phyloP scores from a whole-genome alignment of 1,139 yeast species.

The Suhomyces anneliseae region DNA sequence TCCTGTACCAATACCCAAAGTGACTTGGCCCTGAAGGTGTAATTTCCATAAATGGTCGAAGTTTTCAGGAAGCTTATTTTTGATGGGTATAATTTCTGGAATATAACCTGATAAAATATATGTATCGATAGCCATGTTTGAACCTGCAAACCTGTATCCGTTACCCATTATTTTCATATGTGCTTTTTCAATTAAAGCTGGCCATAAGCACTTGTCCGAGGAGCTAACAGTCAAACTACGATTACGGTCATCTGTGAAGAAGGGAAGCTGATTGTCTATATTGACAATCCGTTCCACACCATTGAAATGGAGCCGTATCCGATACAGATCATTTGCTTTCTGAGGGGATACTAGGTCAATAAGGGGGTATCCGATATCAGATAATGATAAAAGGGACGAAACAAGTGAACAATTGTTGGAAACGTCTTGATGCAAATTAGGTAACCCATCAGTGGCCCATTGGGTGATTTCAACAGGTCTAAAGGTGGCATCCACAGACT shows the following conservation, averaged over 20 bases:
- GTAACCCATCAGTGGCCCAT: conserved; percentile 23
- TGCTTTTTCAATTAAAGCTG: conserved; percentile 76
- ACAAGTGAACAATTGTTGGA: conserved; percentile 78
- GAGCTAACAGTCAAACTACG: conserved; percentile 41
- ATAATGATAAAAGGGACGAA: conserved; percentile 55
- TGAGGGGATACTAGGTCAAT: conserved; percentile 30
- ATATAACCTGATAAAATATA: conserved; percentile 69
- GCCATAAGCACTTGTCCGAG: conserved; percentile 53
- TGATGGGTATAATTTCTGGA: conserved; percentile 56
- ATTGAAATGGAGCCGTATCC: conserved; percentile 46
- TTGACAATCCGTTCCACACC: conserved; percentile 56
- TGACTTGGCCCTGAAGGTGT: conserved; percentile 32
- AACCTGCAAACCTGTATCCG: conserved; percentile 69
- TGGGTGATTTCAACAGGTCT: conserved; percentile 14
- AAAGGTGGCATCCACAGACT: conserved; percentile 17
- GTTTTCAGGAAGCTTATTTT: conserved; percentile 23
- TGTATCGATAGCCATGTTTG: conserved; percentile 78
- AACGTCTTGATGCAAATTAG: conserved; percentile 50
- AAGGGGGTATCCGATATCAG: conserved; percentile 15
- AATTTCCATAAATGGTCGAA: conserved; percentile 35
- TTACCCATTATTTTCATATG: conserved; percentile 60
- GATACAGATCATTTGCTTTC: conserved; percentile 31
- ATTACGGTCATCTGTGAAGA: conserved; percentile 15
- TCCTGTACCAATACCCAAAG: conserved; percentile 74
- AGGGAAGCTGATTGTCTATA: conserved; percentile 49